Evolutionary conservation across 2,329 filamentous ascomycete genomes (phyloP), one percentile per base, ranked within the genome.

Genomic region (Talaromyces sp.): DNA sequence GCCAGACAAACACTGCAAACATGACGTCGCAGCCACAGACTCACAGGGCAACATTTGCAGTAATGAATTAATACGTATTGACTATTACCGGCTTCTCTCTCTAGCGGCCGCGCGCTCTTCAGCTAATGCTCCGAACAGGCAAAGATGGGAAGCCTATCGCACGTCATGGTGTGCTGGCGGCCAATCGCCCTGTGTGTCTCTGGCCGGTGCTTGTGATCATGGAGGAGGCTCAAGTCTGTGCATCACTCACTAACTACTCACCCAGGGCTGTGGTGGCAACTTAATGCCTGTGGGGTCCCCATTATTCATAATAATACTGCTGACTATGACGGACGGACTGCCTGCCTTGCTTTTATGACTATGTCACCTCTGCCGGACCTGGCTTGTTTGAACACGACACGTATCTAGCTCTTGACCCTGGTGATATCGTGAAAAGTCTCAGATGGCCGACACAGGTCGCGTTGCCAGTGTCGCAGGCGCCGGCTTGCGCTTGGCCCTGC

Each of bases 401-500:
- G 3, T 46, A 11, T 46, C n/a, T 46, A 24, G n/a, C 43, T 24
- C 21, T 46, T 46, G 43, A 46, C 43, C 19, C n/a, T 46, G 43
- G 8, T 24, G 11, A 46, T 11, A 19, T 24, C 9, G 43, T 6
- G 10, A 3, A 1, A 24, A 46, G 43, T 46, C 43, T 19, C 19
- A 52, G 7, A 52, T 52, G 48, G 27, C 24, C 48, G 48, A 11
- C 8, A 52, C 48, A 41, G 56, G 65, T 46, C 66, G 64, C 17
- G 62, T 71, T 46, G 61, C 64, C 29, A 65, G 62, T 8, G 67
- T 68, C n/a, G 65, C 68, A 5, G 65, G 64, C n/a, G 67, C 65
- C 12, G 76, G 75, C 26, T 73, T 76, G 62, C 70, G 74, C 43
- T 72, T 78, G 11, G 77, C 75, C 7, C 66, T 77, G 12, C 67